A percentile compares a stretch with the other conserved stretches of the same genome.
Evolutionary conservation across 139 green algal species (phyloP).

Genomic region (Zygnema cylindricum): DNA sequence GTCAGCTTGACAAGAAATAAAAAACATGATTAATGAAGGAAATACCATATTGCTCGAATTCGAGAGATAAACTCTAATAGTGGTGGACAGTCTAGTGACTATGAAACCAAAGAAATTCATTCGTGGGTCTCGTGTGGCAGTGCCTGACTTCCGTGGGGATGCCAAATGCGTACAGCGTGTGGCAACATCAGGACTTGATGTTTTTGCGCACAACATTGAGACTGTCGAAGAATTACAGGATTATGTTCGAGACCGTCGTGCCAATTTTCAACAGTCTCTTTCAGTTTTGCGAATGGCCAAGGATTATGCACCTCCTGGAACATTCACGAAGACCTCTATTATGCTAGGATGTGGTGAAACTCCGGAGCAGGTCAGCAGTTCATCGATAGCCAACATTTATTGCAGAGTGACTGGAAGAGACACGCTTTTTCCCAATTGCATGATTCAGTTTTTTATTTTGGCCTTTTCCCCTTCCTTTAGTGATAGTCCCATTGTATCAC

Average conservation of each 20-base stretch:
- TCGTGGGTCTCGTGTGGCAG: conserved; percentile 22
- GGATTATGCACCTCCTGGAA: conserved; percentile 62
- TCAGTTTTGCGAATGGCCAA: conserved; percentile 86
- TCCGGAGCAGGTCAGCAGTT: conserved; percentile 76
- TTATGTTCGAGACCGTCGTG: conserved; percentile 86
- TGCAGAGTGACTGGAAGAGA: no score
- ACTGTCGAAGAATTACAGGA: conserved; percentile 87
- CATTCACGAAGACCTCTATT: conserved; percentile 92
- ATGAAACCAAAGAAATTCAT: no score
- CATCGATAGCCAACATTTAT: no score
- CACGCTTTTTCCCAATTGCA: no score
- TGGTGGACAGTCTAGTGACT: no score
- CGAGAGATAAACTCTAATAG: no score
- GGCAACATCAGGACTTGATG: conserved; percentile 88
- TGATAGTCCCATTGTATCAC: no score
- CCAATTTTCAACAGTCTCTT: conserved; percentile 89
- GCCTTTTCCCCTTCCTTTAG: no score
- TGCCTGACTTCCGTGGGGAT: conserved; percentile 94
- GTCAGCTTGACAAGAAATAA: no score
- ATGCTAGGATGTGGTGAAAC: conserved; percentile 97
- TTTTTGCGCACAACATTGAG: conserved; percentile 99
- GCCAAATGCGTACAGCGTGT: conserved; percentile 75
- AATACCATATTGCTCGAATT: no score
- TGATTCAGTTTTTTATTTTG: no score
- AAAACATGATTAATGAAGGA: no score